These are phyloP conservation scores for Platanus orientalis DNA, from an alignment of 164 flowering plant species.

Conservation along the genomic window DNA sequence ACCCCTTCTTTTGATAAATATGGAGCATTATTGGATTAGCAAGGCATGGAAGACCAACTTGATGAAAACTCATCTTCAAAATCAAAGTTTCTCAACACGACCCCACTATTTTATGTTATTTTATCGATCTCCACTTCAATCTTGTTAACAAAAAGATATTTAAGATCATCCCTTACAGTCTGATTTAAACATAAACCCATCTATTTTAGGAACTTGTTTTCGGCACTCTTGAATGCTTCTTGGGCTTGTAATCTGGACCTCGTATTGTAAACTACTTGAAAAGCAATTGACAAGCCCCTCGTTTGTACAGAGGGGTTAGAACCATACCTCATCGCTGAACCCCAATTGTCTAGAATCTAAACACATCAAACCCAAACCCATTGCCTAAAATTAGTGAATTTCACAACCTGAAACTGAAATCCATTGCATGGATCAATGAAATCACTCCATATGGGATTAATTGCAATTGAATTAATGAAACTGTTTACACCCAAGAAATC, in stretches of 20 bases:
- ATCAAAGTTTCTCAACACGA: constrained; percentile 36
- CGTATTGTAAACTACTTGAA: constrained; percentile 25
- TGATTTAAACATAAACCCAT: constrained; percentile 41
- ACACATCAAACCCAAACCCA: no score
- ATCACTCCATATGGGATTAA: no score
- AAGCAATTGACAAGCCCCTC: background rate
- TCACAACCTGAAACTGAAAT: no score
- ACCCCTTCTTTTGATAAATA: constrained; percentile 14
- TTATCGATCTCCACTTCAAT: constrained; percentile 19
- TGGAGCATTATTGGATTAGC: constrained; percentile 16
- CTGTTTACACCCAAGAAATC: no score
- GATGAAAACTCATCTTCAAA: constrained; percentile 30
- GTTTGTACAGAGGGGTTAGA: no score
- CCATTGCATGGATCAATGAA: no score
- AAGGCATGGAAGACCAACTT: constrained; percentile 27
- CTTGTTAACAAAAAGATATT: constrained; percentile 12
- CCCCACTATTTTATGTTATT: constrained; percentile 34
- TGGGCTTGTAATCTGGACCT: constrained; percentile 48
- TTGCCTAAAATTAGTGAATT: no score
- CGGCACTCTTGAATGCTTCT: constrained; percentile 62
- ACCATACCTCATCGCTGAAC: no score
- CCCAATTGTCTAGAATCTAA: no score
- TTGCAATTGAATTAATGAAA: no score
- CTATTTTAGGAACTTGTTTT: constrained; percentile 41
- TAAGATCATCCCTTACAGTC: constrained; percentile 20